phyloP scores from a whole-genome alignment of 148 eudicot genomes.

The Talinum fruticosum region DNA sequence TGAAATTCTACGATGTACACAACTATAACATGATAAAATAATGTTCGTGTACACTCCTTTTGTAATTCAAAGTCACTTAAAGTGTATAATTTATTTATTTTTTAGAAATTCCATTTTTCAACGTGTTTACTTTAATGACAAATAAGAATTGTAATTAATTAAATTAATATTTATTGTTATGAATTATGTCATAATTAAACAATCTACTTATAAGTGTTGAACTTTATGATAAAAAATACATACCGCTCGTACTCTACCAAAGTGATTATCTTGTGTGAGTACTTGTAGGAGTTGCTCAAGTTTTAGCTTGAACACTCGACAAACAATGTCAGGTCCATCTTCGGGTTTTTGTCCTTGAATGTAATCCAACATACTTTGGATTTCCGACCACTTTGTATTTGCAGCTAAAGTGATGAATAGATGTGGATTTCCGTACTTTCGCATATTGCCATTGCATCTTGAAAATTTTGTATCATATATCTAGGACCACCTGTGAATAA shows the following conservation, averaged over 20 bases:
- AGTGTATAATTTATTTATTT: too few species aligned
- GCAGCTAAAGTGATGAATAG: slow-evolving; percentile 24
- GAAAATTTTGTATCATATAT: slow-evolving; percentile 15
- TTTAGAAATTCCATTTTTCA: too few species aligned
- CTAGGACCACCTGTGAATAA: slow-evolving; percentile 13
- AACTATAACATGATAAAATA: neutral
- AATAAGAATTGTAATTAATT: too few species aligned
- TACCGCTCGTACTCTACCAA: neutral
- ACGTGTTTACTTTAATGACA: too few species aligned
- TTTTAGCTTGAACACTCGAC: slow-evolving; percentile 15
- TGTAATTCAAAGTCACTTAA: too few species aligned
- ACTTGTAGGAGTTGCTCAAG: slow-evolving; percentile 7
- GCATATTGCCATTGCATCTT: slow-evolving; percentile 21
- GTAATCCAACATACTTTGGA: neutral
- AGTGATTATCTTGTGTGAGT: neutral
- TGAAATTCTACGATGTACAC: slow-evolving; percentile 9
- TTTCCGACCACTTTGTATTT: slow-evolving; percentile 26
- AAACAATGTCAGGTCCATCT: slow-evolving; percentile 1
- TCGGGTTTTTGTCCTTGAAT: neutral
- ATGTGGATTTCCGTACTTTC: slow-evolving; percentile 11
- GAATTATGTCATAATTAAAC: too few species aligned
- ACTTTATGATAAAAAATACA: too few species aligned
- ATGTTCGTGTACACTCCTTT: too few species aligned
- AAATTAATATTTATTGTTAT: too few species aligned
- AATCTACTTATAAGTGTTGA: too few species aligned